Percentiles rank a stretch among this genome's conserved stretches.
Conservation (phyloP, 2,329 filamentous ascomycete species). For the Epichloe amarillans region DNA sequence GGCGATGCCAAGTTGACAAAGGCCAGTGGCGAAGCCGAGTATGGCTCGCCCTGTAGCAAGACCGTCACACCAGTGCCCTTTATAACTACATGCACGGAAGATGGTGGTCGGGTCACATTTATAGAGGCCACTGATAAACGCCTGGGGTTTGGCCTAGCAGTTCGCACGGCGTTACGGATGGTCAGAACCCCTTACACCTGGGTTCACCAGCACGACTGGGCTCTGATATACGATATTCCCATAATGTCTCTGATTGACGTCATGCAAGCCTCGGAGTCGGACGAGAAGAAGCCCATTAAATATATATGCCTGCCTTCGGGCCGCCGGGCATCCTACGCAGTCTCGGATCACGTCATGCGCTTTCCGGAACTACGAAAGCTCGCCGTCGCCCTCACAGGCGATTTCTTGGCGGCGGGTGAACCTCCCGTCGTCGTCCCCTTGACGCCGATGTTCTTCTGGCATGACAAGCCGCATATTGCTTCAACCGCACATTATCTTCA, state of each 20-base stretch:
- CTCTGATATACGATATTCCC: constrained; percentile 31
- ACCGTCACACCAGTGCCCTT: constrained; percentile 9
- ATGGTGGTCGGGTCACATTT: constrained; percentile 28
- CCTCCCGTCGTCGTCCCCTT: constrained; percentile 23
- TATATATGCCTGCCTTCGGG: constrained; percentile 41
- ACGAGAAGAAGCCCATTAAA: constrained; percentile 20
- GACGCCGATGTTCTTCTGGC: constrained; percentile 45
- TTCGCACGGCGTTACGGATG: constrained; percentile 35
- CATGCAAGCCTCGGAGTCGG: constrained; percentile 21
- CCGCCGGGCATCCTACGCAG: constrained; percentile 37
- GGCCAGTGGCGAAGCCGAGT: constrained; percentile 29
- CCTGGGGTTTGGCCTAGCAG: constrained; percentile 39
- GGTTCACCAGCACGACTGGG: constrained; percentile 46
- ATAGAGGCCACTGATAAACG: constrained; percentile 32
- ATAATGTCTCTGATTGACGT: constrained; percentile 28
- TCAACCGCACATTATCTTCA: constrained; percentile 34
- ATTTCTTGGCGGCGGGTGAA: constrained; percentile 17
- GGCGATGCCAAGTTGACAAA: constrained; percentile 1
- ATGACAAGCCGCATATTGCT: constrained; percentile 43
- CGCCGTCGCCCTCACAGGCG: constrained; percentile 27
- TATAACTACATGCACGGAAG: constrained; percentile 10
- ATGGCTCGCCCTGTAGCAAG: constrained; percentile 28
- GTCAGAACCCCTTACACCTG: constrained; percentile 38
- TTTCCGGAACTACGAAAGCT: constrained; percentile 28
- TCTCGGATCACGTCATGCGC: constrained; percentile 29